Evolutionary conservation across 768 basidiomycete genomes (phyloP).

Genomic region (Lactarius trivialis): DNA sequence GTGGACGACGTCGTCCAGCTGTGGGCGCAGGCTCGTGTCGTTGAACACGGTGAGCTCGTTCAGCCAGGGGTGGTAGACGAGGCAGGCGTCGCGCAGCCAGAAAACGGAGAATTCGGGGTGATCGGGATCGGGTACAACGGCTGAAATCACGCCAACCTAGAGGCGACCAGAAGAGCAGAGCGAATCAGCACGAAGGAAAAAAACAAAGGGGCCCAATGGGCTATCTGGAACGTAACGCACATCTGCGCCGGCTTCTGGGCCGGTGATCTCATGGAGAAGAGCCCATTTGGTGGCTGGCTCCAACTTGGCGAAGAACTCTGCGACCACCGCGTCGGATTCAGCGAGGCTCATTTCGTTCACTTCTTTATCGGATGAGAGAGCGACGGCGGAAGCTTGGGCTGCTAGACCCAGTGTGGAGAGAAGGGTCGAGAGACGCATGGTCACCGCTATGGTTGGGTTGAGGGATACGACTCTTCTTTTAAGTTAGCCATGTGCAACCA

Average conservation of each 20-base stretch:
- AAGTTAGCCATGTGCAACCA: no score
- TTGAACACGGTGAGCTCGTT: slow-evolving; percentile 18
- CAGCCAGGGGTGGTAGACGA: slow-evolving; percentile 17
- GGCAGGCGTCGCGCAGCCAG: slow-evolving; percentile 14
- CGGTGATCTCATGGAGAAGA: slow-evolving; percentile 14
- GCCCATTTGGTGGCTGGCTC: slow-evolving; percentile 2
- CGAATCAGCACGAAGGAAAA: neutral
- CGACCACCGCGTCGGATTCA: slow-evolving; percentile 3
- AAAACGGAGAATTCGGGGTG: slow-evolving; percentile 13
- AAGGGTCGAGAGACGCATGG: slow-evolving; percentile 8
- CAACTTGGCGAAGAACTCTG: slow-evolving; percentile 11
- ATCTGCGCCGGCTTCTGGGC: slow-evolving; percentile 18
- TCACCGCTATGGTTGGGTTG: neutral
- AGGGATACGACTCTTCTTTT: neutral
- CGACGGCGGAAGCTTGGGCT: neutral
- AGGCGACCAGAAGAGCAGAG: neutral
- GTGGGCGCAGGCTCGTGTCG: slow-evolving; percentile 7
- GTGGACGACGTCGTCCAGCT: slow-evolving; percentile 15
- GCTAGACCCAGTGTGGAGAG: slow-evolving; percentile 3
- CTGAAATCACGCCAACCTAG: slow-evolving; percentile 8
- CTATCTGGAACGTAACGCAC: slow-evolving; percentile 1
- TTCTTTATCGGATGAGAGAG: slow-evolving; percentile 2
- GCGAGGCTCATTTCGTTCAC: slow-evolving; percentile 5
- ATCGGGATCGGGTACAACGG: slow-evolving; percentile 1
- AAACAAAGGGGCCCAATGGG: neutral